Conservation (phyloP, 768 basidiomycete species). For the Boletales sp. region DNA sequence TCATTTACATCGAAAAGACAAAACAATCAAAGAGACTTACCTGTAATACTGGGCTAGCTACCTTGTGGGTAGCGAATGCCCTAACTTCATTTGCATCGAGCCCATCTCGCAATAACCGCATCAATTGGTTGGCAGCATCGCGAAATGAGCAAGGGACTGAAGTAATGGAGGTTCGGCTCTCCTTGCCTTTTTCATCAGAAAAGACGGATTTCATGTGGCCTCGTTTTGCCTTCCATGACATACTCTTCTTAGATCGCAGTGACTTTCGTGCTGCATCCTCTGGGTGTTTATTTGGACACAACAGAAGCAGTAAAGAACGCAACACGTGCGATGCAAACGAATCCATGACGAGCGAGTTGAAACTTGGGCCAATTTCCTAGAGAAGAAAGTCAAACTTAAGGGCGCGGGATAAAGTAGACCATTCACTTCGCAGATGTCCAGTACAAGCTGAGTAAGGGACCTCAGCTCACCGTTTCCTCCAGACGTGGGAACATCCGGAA, state of each 20-base stretch:
- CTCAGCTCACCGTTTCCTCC: conserved; percentile 63
- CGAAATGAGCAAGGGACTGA: conserved; percentile 48
- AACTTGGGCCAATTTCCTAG: conserved; percentile 67
- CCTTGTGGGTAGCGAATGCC: conserved; percentile 70
- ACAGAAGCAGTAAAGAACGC: conserved; percentile 71
- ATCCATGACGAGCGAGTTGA: conserved; percentile 70
- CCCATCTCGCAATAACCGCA: conserved; percentile 49
- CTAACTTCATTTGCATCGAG: conserved; percentile 71
- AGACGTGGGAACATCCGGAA: conserved; percentile 45
- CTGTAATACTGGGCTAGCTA: conserved; percentile 73
- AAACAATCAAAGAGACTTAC: conserved; percentile 35
- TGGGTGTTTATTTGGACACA: conserved; percentile 58
- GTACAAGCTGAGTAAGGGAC: conserved; percentile 57
- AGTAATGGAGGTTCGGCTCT: conserved; percentile 21
- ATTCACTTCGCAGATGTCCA: conserved; percentile 62
- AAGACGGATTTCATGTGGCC: conserved; percentile 82
- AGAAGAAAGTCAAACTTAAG: conserved; percentile 14
- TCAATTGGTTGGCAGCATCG: conserved; percentile 40
- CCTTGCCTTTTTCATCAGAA: conserved; percentile 39
- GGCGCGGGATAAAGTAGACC: background rate
- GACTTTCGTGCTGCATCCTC: conserved; percentile 36
- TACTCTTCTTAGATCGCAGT: conserved; percentile 82
- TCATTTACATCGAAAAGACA: conserved; percentile 8
- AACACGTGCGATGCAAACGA: conserved; percentile 91
- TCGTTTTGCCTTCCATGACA: conserved; percentile 77